Conservation (phyloP, 805 yeast genomes). For the Saccharomycopsis selenospora region DNA sequence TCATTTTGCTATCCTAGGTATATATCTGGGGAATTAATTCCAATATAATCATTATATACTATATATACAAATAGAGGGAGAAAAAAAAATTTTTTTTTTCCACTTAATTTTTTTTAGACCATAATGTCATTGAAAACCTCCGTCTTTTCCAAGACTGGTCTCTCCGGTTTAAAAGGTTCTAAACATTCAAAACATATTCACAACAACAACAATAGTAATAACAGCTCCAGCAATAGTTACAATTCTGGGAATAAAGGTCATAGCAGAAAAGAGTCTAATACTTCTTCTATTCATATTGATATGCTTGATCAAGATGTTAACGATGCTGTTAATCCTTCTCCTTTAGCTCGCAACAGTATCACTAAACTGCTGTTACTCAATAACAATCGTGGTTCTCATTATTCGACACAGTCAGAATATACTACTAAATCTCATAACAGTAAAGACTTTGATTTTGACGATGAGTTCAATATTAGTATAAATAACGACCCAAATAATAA, state of each 20-base stretch:
- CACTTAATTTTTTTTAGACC: no score
- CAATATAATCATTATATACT: no score
- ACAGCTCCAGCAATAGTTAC: no score
- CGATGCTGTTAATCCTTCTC: not conserved
- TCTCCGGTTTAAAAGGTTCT: constrained; percentile 1
- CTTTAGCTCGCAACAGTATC: not conserved
- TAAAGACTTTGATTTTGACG: constrained; percentile 3
- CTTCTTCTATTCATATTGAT: not conserved
- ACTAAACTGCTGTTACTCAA: no score
- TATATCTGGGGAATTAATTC: no score
- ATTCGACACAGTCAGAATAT: not conserved
- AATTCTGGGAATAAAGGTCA: no score
- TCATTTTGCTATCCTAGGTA: no score
- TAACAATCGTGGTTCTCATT: not conserved
- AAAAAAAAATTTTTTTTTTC: no score
- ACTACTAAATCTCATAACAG: not conserved
- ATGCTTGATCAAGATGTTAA: constrained; percentile 2
- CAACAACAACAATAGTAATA: not conserved
- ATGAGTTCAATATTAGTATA: not conserved
- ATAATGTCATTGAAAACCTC: constrained; percentile 1
- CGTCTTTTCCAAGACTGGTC: constrained; percentile 1
- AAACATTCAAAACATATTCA: not conserved
- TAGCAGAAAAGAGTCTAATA: not conserved
- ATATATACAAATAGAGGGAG: no score
- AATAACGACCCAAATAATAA: not conserved